phyloP scores from a whole-genome alignment of 2,329 filamentous ascomycete genomes.

The Sporothrix luriei region DNA sequence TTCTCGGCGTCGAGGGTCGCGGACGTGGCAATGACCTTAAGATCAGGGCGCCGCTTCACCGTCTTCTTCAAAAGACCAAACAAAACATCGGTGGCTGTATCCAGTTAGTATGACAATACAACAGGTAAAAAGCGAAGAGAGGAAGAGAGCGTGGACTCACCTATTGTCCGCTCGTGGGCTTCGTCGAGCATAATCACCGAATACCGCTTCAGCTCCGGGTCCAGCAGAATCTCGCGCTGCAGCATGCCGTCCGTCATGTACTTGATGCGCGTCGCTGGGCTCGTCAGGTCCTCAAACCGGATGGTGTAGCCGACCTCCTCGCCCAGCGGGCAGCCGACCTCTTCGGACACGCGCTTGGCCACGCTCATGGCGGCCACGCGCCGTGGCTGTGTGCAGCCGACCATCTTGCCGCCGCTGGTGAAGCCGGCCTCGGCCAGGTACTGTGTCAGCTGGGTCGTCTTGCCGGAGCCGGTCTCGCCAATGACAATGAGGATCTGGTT shows the following conservation, averaged over 20 bases:
- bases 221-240: constrained; percentile 89
- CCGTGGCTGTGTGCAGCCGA: constrained; percentile 94
- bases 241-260: constrained; percentile 99
- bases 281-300: constrained; percentile 93
- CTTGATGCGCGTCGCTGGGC: constrained; percentile 87
- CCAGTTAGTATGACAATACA: background rate
- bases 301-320: constrained; percentile 95
- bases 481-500: constrained; percentile 96
- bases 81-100: constrained; percentile 78
- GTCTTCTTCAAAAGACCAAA: constrained; percentile 96
- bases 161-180: constrained; percentile 92
- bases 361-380: constrained; percentile 92
- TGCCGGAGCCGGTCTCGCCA: constrained; percentile 94
- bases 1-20: constrained; percentile 97
- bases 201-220: constrained; percentile 85
- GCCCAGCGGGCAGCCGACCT: constrained; percentile 72
- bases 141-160: constrained; percentile 14
- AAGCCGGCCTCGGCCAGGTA: constrained; percentile 93
- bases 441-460: constrained; percentile 95
- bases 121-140: background rate
- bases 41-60: constrained; percentile 76
- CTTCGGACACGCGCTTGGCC: constrained; percentile 91
- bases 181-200: constrained; percentile 98
- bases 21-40: constrained; percentile 95
- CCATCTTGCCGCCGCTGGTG: constrained; percentile 81